Conservation (phyloP, 1,284 basidiomycete genomes). For the Trametes polyzona region DNA sequence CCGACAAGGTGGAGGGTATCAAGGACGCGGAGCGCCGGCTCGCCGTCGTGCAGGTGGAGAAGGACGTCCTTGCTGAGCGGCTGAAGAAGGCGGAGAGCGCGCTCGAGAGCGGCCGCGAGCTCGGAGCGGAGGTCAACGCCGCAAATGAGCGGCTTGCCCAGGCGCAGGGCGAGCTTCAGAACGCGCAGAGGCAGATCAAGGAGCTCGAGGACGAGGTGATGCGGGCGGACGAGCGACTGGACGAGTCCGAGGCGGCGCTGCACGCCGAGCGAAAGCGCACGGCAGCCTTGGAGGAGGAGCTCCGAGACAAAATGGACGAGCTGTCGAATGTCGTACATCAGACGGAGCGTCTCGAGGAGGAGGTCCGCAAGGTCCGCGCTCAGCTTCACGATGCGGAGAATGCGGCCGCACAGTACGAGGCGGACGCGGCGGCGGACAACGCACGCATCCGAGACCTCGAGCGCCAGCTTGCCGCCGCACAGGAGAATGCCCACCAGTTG, state of each 20-base stretch:
- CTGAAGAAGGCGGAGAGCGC: slow-evolving; percentile 63
- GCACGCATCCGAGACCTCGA: slow-evolving; percentile 58
- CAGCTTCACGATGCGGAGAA: slow-evolving; percentile 49
- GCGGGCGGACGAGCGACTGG: slow-evolving; percentile 50
- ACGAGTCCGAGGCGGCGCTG: slow-evolving; percentile 56
- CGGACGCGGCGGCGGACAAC: slow-evolving; percentile 47
- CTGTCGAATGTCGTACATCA: slow-evolving; percentile 27
- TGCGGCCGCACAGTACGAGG: slow-evolving; percentile 60
- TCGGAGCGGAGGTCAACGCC: slow-evolving; percentile 65
- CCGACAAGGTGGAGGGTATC: slow-evolving; percentile 47
- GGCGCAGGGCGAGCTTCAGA: slow-evolving; percentile 57
- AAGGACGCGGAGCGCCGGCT: slow-evolving; percentile 53
- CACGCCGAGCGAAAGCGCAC: slow-evolving; percentile 49
- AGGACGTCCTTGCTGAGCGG: slow-evolving; percentile 58
- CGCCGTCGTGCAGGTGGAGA: slow-evolving; percentile 49
- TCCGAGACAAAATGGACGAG: slow-evolving; percentile 38
- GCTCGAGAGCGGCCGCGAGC: slow-evolving; percentile 61
- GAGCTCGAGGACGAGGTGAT: slow-evolving; percentile 60
- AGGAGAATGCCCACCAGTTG: slow-evolving; percentile 50
- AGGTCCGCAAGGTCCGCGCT: slow-evolving; percentile 35
- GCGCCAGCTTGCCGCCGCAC: slow-evolving; percentile 48
- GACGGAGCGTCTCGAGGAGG: slow-evolving; percentile 31
- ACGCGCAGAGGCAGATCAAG: slow-evolving; percentile 57
- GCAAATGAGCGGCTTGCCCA: slow-evolving; percentile 62
- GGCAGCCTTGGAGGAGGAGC: slow-evolving; percentile 40